Conservation (phyloP, 345 rosid genomes). For the Citrus inodora region DNA sequence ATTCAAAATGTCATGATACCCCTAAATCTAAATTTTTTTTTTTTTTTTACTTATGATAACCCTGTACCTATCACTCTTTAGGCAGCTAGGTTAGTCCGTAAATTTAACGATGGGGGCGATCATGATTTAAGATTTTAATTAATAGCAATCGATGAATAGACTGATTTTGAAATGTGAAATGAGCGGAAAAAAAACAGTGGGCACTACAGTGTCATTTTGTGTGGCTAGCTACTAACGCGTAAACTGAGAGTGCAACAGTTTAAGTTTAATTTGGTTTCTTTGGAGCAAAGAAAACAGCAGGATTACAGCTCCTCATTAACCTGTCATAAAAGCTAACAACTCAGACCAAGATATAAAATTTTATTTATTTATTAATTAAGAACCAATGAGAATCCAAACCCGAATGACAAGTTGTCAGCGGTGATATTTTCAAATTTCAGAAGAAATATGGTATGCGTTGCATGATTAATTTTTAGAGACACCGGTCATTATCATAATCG, state of each 20-base stretch:
- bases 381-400: background rate
- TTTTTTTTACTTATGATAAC: background rate
- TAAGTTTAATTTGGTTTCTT: background rate
- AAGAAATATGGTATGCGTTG: conserved; percentile 1
- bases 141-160: background rate
- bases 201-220: background rate
- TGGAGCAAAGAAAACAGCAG: background rate
- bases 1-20: background rate
- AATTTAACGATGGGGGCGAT: background rate
- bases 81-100: background rate
- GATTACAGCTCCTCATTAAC: conserved; percentile 9
- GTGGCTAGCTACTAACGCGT: background rate
- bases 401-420: background rate
- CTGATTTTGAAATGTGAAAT: background rate
- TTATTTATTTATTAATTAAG: background rate
- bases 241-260: background rate
- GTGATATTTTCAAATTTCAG: background rate
- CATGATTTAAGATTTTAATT: background rate
- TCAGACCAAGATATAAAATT: background rate
- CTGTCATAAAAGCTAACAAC: conserved; percentile 9
- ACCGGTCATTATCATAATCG: background rate
- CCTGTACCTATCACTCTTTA: background rate
- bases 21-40: background rate
- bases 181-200: background rate
- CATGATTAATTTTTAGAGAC: conserved; percentile 10